Percentiles rank a stretch among this genome's conserved stretches.
phyloP scores from a whole-genome alignment of 345 rosid genomes.

The Triadica sebifera region DNA sequence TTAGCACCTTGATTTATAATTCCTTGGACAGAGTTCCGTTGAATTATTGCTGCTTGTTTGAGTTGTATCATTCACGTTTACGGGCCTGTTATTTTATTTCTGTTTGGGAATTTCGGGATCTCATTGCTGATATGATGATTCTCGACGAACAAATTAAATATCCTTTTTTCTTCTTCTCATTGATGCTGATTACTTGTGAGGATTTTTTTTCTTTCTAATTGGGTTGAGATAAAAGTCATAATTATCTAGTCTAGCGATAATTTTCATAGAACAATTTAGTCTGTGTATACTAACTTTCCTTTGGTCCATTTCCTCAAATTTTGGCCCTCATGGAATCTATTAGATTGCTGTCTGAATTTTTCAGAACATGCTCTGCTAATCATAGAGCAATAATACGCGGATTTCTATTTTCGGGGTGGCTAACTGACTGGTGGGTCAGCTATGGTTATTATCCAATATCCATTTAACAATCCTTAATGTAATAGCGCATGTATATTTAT shows the following conservation, averaged over 20 bases:
- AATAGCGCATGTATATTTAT: neutral
- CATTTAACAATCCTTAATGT: neutral
- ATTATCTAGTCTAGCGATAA: too few species aligned
- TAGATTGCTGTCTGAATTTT: neutral
- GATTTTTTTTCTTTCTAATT: neutral
- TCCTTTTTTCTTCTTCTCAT: neutral
- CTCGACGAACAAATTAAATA: neutral
- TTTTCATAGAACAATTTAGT: neutral
- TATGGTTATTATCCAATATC: constrained; percentile 2
- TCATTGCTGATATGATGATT: neutral
- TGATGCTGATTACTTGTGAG: neutral
- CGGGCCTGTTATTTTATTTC: neutral
- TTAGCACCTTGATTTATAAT: neutral
- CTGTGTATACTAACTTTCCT: neutral
- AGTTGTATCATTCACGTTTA: neutral
- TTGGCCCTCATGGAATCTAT: too few species aligned
- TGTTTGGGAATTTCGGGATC: constrained; percentile 26
- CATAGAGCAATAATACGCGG: neutral
- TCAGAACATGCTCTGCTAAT: neutral
- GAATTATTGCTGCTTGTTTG: neutral
- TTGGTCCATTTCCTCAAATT: neutral
- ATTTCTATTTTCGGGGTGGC: neutral
- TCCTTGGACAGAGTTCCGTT: neutral
- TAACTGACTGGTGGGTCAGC: neutral
- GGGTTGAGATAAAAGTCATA: neutral